phyloP scores from a whole-genome alignment of 2,329 filamentous ascomycete species.

The Dactylellina parvicollis region DNA sequence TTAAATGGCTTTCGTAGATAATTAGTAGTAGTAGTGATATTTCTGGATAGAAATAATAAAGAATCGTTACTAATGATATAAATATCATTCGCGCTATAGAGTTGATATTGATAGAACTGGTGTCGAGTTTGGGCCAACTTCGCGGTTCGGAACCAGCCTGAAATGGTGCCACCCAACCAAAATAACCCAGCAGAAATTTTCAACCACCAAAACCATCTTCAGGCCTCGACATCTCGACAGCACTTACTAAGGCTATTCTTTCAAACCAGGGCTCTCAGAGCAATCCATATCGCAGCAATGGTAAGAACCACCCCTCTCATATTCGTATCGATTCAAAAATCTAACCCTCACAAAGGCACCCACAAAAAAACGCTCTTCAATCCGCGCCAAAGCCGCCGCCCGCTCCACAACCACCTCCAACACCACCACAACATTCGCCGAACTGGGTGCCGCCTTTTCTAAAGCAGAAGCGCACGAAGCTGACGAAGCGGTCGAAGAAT shows the following conservation, averaged over 20 bases:
- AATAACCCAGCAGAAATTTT: neutral
- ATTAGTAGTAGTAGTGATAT: too few species aligned
- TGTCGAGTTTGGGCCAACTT: neutral
- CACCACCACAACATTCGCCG: constrained; percentile 33
- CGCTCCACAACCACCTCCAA: constrained; percentile 13
- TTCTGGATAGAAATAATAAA: too few species aligned
- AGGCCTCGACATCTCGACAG: neutral
- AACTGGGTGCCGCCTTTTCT: constrained; percentile 32
- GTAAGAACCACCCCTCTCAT: neutral
- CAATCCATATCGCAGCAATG: neutral
- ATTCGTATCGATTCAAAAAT: neutral
- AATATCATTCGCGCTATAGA: too few species aligned
- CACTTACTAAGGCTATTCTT: too few species aligned
- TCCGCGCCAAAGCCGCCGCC: constrained; percentile 47
- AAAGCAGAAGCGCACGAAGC: neutral
- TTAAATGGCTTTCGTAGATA: too few species aligned
- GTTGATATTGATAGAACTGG: too few species aligned
- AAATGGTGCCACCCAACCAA: too few species aligned
- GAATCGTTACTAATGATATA: too few species aligned
- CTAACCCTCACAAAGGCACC: constrained; percentile 23
- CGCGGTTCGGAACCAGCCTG: neutral
- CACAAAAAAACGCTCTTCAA: constrained; percentile 49
- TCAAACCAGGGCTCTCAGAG: neutral
- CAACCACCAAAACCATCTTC: neutral
- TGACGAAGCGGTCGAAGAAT: neutral